Conservation (phyloP, 805 yeast genomes). For the Candida nanaspora region DNA sequence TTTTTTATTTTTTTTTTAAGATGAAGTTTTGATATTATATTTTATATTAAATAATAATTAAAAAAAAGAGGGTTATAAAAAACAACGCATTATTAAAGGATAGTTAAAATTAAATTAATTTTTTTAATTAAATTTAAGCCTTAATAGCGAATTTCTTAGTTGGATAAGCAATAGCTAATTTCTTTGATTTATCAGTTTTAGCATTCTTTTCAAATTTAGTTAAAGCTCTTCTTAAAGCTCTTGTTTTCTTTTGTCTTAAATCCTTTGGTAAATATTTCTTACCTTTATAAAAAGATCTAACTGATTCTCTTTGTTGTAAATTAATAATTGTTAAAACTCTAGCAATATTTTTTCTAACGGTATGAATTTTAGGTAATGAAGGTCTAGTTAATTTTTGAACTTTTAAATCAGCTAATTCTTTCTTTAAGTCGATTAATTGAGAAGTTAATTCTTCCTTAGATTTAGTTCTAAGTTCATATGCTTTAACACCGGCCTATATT, state of each 20-base stretch:
- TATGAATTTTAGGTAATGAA: constrained; percentile 92
- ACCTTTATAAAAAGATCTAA: constrained; percentile 90
- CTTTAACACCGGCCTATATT: constrained; percentile 76
- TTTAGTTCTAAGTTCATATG: constrained; percentile 94
- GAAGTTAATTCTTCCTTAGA: constrained; percentile 94
- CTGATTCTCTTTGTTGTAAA: constrained; percentile 93
- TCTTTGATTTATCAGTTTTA: constrained; percentile 83
- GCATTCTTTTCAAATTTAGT: constrained; percentile 78
- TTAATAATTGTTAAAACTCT: constrained; percentile 95
- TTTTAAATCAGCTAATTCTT: constrained; percentile 91
- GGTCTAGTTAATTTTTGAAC: constrained; percentile 92
- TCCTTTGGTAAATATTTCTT: constrained; percentile 97
- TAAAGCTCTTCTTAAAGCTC: constrained; percentile 98
- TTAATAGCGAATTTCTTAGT: constrained; percentile 97
- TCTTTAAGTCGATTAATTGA: constrained; percentile 93
- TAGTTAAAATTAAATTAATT: too few relatives aligned
- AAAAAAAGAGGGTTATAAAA: too few relatives aligned
- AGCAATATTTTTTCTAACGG: constrained; percentile 98
- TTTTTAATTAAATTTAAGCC: constrained; percentile 54
- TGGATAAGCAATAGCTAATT: constrained; percentile 94
- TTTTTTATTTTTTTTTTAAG: neutral
- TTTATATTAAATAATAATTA: neutral
- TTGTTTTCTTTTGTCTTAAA: constrained; percentile 98
- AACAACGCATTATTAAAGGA: too few relatives aligned
- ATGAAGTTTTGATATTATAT: neutral